Evolutionary conservation across 1,284 basidiomycete genomes (phyloP), one percentile per base, ranked within the genome.

Genomic region (Cutaneotrichosporon arboriforme): DNA sequence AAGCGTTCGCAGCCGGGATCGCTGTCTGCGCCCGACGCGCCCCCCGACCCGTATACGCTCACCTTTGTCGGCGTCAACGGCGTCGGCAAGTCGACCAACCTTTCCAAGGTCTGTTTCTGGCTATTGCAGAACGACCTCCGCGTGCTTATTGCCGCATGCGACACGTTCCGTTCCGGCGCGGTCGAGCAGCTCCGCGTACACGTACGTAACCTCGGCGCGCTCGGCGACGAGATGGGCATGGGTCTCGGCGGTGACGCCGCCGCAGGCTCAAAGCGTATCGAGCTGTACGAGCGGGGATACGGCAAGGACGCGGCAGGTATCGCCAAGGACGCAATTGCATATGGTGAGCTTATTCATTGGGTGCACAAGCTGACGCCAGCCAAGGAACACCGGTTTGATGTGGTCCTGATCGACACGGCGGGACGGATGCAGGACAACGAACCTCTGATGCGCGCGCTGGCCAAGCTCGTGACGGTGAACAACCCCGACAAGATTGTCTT

Each of bases 51-150:
- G 0, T 98, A 97, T 75, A 85, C 85, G 58, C 88, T 99, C 66
- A 87, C 91, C 0, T 99, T 99, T 70, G 93, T 98, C 40, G 96
- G 96, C n/a, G 96, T 99, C 47, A 99, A 99, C 69, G 96, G 96
- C 20, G 96, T 99, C 18, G 96, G 96, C 48, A 99, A 99, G 78
- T 96, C 91, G 63, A 98, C 96, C 4, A 98, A 97, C 72, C 77
- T 99, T 23, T 90, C 88, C 49, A 99, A 99, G 77, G 94, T 99
- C 46, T 94, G 91, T 76, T 98, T 98, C 77, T 98, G 96, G 96
- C 80, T 99, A 18, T 84, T 98, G 44, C 94, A 98, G 76, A 98
- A 99, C 68, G 86, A 87, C 9, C 76, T 94, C 39, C 81, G 87
- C 26, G 94, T 99, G 18, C 80, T 98, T 60, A 97, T 99, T 64